Evolutionary conservation across 2,329 filamentous ascomycete genomes (phyloP).

Genomic region (Fusarium sp.): DNA sequence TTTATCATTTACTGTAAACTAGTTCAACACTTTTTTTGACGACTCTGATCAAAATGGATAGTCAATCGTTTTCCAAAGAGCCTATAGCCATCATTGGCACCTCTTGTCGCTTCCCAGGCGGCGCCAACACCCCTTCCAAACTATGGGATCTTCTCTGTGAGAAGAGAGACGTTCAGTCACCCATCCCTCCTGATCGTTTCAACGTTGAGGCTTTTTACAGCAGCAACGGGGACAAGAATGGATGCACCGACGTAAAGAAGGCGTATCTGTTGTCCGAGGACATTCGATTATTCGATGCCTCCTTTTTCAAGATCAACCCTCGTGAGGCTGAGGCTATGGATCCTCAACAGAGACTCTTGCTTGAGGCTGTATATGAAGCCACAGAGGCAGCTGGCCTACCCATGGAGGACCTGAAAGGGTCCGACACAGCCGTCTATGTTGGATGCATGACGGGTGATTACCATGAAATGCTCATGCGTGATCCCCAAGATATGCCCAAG

Average conservation of each 20-base stretch:
- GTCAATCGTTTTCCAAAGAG: slow-evolving; percentile 35
- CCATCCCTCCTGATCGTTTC: not conserved
- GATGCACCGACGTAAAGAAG: not conserved
- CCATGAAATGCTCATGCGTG: slow-evolving; percentile 20
- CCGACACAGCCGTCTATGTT: slow-evolving; percentile 10
- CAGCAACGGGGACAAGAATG: not conserved
- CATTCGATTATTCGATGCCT: slow-evolving; percentile 45
- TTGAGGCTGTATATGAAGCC: slow-evolving; percentile 12
- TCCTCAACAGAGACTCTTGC: slow-evolving; percentile 11
- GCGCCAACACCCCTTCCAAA: slow-evolving; percentile 39
- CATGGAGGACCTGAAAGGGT: slow-evolving; percentile 12
- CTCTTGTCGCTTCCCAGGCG: slow-evolving; percentile 58
- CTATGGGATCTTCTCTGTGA: slow-evolving; percentile 7
- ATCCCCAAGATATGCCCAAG: slow-evolving; percentile 16
- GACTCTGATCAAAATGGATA: not conserved
- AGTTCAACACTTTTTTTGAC: not conserved
- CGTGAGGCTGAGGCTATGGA: slow-evolving; percentile 19
- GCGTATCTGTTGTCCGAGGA: slow-evolving; percentile 10
- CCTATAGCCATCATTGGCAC: slow-evolving; percentile 60
- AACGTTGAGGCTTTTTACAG: slow-evolving; percentile 2
- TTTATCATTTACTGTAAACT: not conserved
- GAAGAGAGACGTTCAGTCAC: fast-evolving
- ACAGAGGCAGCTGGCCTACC: slow-evolving; percentile 1
- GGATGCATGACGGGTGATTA: slow-evolving; percentile 10
- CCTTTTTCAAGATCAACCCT: slow-evolving; percentile 14